Evolutionary conservation across 1,284 basidiomycete genomes (phyloP).

Genomic region (Ganoderma sp.): DNA sequence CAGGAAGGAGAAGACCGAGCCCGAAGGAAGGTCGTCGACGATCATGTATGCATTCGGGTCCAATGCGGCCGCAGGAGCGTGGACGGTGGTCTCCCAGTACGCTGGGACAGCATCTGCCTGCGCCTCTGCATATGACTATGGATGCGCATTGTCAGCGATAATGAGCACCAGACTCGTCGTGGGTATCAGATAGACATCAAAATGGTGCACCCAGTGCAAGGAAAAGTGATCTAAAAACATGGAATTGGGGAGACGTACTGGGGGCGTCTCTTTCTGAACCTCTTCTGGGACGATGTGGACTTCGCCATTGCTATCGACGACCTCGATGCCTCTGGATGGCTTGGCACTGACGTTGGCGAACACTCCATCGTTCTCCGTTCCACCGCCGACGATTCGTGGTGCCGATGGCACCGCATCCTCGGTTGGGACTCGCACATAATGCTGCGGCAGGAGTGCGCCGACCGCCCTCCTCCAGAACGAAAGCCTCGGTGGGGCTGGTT

Average conservation of each 20-base stretch:
- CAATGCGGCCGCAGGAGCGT: slow-evolving; percentile 61
- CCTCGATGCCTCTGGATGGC: slow-evolving; percentile 59
- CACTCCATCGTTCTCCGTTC: slow-evolving; percentile 90
- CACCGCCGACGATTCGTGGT: slow-evolving; percentile 66
- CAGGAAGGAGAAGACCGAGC: slow-evolving; percentile 71
- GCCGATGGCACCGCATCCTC: slow-evolving; percentile 27
- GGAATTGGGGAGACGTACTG: slow-evolving; percentile 57
- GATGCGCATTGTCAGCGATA: neutral
- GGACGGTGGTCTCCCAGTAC: slow-evolving; percentile 97
- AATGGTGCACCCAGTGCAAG: neutral
- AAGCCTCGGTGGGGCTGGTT: slow-evolving; percentile 41
- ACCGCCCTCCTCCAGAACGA: slow-evolving; percentile 67
- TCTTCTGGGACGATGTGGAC: slow-evolving; percentile 78
- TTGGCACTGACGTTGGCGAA: slow-evolving; percentile 96
- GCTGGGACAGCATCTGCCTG: slow-evolving; percentile 92
- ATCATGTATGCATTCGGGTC: slow-evolving; percentile 68
- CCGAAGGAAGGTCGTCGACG: slow-evolving; percentile 78
- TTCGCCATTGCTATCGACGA: slow-evolving; percentile 63
- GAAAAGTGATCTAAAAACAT: neutral
- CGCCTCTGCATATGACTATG: slow-evolving; percentile 85
- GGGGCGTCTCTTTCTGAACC: slow-evolving; percentile 81
- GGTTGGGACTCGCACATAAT: slow-evolving; percentile 68
- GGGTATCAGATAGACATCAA: no score
- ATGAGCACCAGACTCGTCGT: neutral
- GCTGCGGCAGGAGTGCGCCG: slow-evolving; percentile 76